These are phyloP conservation scores for Colletotrichum limetticola DNA, from an alignment of 2,329 filamentous ascomycete species.

Conservation along the genomic window DNA sequence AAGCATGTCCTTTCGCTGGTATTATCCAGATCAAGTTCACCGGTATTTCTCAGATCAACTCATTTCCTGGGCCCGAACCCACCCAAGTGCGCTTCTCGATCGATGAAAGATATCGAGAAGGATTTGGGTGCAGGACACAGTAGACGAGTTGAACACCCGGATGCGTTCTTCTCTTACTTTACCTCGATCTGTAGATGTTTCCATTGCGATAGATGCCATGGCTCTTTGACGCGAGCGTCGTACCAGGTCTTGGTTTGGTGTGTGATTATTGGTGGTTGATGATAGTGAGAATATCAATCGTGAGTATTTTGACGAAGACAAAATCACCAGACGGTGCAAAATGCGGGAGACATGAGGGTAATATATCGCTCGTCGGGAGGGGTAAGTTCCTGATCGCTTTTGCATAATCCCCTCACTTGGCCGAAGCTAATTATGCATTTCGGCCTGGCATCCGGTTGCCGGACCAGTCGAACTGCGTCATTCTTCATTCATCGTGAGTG, in stretches of 20 bases:
- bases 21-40: constrained; percentile 89
- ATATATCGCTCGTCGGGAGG: constrained; percentile 14
- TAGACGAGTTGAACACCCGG: constrained; percentile 53
- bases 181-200: constrained; percentile 54
- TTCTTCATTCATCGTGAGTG: not conserved
- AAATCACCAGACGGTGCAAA: accelerated
- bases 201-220: constrained; percentile 45
- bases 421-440: constrained; percentile 27
- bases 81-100: constrained; percentile 2
- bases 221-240: constrained; percentile 37
- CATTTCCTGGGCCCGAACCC: constrained; percentile 38
- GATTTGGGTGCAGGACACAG: not conserved
- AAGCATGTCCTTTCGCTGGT: constrained; percentile 90
- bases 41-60: constrained; percentile 79
- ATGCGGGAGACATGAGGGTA: not conserved
- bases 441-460: not conserved
- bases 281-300: too few relatives aligned
- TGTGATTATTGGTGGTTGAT: not conserved
- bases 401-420: constrained; percentile 24
- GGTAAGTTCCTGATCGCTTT: constrained; percentile 7
- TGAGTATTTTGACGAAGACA: not conserved
- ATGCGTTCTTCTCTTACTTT: constrained; percentile 58
- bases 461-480: constrained; percentile 6
- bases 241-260: constrained; percentile 8
- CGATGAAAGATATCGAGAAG: constrained; percentile 31